Base-by-base conservation (phyloP, 148 eudicot species). In the Nyssa sinensis region DNA sequence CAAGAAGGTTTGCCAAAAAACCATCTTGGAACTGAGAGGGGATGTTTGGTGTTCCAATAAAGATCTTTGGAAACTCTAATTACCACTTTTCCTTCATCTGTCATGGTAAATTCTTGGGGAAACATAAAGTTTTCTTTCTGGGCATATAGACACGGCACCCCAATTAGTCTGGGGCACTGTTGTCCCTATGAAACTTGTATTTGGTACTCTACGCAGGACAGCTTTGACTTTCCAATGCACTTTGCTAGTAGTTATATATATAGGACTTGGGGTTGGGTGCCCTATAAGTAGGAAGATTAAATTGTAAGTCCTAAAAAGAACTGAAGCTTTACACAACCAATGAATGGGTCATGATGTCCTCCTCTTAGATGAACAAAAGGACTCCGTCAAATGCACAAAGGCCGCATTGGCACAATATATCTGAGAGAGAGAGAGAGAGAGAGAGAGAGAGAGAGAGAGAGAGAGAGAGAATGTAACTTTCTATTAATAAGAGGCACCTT, bases 171-270 rank as follows among this genome's bases (percentile, higher is more conserved):
- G n/a, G 33, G 74, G 65, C 21, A 59, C n/a, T n/a, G 21, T 27
- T 34, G 24, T 35, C 29, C n/a, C n/a, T n/a, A n/a, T n/a, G n/a
- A n/a, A n/a, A n/a, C n/a, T n/a, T n/a, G n/a, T n/a, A n/a, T n/a
- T 62, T 49, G 69, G 69, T 33, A 51, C 49, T 31, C 24, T 30
- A 69, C 62, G 39, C 44, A 69, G 66, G 81, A 71, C 70, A 66
- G 49, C 66, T 59, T 72, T 72, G 64, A 78, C 71, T 71, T 71
- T 57, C 76, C 76, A 78, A 72, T n/a, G 72, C 66, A 72, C 66
- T 72, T 72, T 65, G n/a, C n/a, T n/a, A n/a, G n/a, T n/a, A n/a
- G n/a, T n/a, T n/a, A n/a, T n/a, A n/a, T n/a, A n/a, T n/a, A 23
- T 62, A 62, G 60, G 75, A 41, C 30, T 72, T 47, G n/a, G n/a